phyloP scores from a whole-genome alignment of 768 basidiomycete species.

The Psilocybe cyanescens region DNA sequence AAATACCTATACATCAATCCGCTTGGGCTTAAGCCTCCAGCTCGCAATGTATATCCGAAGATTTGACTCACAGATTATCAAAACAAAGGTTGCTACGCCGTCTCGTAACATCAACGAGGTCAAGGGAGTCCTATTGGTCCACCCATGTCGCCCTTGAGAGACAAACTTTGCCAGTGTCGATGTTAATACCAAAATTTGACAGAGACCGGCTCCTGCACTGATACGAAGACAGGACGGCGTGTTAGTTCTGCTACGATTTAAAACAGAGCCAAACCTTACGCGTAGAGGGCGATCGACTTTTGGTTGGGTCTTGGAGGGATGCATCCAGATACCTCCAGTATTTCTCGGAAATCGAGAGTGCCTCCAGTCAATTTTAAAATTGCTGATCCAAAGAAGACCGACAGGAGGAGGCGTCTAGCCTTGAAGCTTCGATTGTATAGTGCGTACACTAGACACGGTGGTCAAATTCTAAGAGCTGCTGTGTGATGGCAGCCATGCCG shows the following conservation, averaged over 20 bases:
- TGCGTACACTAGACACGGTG: slow-evolving; percentile 13
- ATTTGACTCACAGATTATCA: not conserved
- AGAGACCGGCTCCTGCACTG: slow-evolving; percentile 4
- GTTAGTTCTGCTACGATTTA: not conserved
- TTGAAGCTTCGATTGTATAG: slow-evolving; percentile 11
- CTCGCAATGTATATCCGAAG: not conserved
- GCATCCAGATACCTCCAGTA: not conserved
- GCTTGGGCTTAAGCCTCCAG: not conserved
- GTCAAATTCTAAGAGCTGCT: not conserved
- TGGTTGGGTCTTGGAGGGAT: not conserved
- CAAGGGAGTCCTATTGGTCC: slow-evolving; percentile 12
- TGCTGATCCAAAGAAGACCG: not conserved
- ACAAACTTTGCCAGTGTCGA: not conserved
- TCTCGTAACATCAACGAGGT: slow-evolving; percentile 16
- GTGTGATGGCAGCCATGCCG: not conserved
- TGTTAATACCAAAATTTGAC: slow-evolving; percentile 4
- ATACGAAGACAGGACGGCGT: not conserved
- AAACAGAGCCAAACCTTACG: not conserved
- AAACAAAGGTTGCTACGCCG: slow-evolving; percentile 3
- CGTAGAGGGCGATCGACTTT: not conserved
- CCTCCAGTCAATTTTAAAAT: slow-evolving; percentile 2
- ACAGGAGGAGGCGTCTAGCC: not conserved
- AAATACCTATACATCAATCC: not conserved
- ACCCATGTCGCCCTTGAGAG: not conserved
- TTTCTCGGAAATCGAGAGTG: not conserved